Evolutionary conservation across 1,139 yeast species (phyloP), one percentile per base, ranked within the genome.

Genomic region (Magnusiomyces sp.): DNA sequence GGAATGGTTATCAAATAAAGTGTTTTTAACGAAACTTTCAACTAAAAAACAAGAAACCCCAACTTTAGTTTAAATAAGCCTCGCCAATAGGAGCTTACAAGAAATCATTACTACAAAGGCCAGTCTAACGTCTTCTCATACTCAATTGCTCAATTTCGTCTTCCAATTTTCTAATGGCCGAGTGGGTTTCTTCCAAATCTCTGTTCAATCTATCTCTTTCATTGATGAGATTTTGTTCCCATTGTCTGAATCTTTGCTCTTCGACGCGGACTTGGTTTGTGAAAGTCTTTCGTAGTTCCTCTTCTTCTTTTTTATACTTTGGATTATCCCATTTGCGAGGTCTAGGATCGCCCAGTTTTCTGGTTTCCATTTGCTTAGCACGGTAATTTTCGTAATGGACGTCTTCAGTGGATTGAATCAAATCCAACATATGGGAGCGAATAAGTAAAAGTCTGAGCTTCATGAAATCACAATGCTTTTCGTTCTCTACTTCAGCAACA

Each of bases 251-350:
- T 65, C 98, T 79, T 63, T 87, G 95, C 64, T 94, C 98, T 71
- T 92, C 98, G 46, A 88, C 87, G 72, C 90, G 89, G 56, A 94
- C 96, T 71, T 92, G 97, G 66, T 90, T 97, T n/a, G 97, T 92
- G 70, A 92, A 92, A 67, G 86, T 85, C 70, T 86, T 84, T 77
- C 94, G 89, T 65, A 94, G 76, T 34, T 92, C 85, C 66, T 87
- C 95, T 69, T 94, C 98, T 66, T 92, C 97, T 69, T 92, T 97
- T 69, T 88, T 84, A 71, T 86, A 92, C 70, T 86, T 84, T 51
- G 97, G 97, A 68, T 92, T 89, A 62, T 83, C 88, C 58, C 62
- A 57, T 50, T 66, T 60, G 42, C 71, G 64, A 27, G 66, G 60
- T 71, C 69, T 62, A 43, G 65, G 62, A 75, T 70, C 80, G 40